phyloP scores from a whole-genome alignment of 2,329 filamentous ascomycete genomes.

The Ceratocystis ficicola region DNA sequence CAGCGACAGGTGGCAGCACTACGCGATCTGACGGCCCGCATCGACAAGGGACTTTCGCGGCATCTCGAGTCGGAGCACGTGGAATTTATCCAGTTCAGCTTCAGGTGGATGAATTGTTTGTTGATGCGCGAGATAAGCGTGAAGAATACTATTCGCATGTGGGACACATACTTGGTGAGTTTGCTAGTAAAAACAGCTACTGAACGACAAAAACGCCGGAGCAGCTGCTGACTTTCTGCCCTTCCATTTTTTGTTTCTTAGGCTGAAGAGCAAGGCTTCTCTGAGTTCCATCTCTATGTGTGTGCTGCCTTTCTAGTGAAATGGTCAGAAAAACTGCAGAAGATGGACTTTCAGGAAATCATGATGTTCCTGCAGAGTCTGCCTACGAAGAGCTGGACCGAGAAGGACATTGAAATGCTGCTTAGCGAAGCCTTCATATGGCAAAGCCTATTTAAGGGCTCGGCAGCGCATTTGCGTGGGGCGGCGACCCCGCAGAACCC shows the following conservation, averaged over 20 bases:
- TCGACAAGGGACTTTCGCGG: slow-evolving; percentile 70
- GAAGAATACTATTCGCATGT: slow-evolving; percentile 95
- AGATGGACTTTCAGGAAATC: slow-evolving; percentile 96
- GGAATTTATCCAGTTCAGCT: slow-evolving; percentile 98
- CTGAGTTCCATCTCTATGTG: slow-evolving; percentile 94
- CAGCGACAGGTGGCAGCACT: slow-evolving; percentile 84
- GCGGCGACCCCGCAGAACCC: slow-evolving; percentile 32
- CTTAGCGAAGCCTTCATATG: slow-evolving; percentile 96
- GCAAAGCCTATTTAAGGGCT: slow-evolving; percentile 94
- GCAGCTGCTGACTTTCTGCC: not conserved
- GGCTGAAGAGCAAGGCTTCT: slow-evolving; percentile 98
- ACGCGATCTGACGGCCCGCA: slow-evolving; percentile 79
- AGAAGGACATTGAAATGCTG: slow-evolving; percentile 93
- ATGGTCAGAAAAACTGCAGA: slow-evolving; percentile 87
- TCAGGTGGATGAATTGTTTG: slow-evolving; percentile 98
- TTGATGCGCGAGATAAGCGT: slow-evolving; percentile 97
- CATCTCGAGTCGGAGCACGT: slow-evolving; percentile 85
- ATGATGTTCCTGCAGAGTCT: slow-evolving; percentile 99
- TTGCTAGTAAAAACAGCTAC: slow-evolving; percentile 22
- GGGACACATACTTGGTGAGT: slow-evolving; percentile 94
- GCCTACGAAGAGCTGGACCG: slow-evolving; percentile 87
- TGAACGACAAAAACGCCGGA: not conserved
- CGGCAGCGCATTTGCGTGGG: slow-evolving; percentile 70
- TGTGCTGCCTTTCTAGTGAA: slow-evolving; percentile 97
- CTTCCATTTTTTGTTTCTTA: slow-evolving; percentile 30